phyloP scores from a whole-genome alignment of 306 rosid genomes.

The Senna tora region DNA sequence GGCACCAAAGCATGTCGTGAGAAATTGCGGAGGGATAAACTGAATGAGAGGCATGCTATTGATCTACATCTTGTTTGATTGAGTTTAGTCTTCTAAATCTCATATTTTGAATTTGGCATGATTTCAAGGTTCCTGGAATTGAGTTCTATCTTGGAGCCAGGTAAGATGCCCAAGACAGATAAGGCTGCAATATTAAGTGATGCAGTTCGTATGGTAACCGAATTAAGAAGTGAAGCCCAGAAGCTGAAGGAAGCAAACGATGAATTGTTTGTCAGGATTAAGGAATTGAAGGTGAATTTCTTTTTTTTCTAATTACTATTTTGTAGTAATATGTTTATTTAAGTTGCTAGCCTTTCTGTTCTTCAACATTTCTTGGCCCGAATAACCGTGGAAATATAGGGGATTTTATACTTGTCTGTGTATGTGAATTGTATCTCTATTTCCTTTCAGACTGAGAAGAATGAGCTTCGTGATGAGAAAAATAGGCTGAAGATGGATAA shows the following conservation, averaged over 20 bases:
- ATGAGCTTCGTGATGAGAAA: constrained; percentile 92
- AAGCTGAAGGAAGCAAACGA: constrained; percentile 65
- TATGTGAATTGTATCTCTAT: constrained; percentile 23
- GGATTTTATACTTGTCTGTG: not conserved
- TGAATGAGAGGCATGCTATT: constrained; percentile 82
- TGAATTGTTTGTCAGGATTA: constrained; percentile 63
- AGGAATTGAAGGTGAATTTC: constrained; percentile 72
- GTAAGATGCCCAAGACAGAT: constrained; percentile 77
- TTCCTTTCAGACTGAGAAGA: constrained; percentile 79
- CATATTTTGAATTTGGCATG: constrained; percentile 46
- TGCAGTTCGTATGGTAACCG: constrained; percentile 63
- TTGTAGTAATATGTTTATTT: not conserved
- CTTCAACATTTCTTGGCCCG: not conserved
- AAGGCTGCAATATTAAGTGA: constrained; percentile 77
- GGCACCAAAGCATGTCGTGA: constrained; percentile 89
- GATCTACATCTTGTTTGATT: constrained; percentile 39
- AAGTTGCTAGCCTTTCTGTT: not conserved
- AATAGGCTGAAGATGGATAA: constrained; percentile 82
- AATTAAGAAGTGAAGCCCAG: constrained; percentile 68
- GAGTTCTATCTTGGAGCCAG: constrained; percentile 82
- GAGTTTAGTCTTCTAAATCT: constrained; percentile 40
- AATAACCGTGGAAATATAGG: not conserved
- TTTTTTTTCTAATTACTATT: constrained; percentile 10
- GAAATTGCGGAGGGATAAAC: constrained; percentile 84
- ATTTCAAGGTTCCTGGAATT: constrained; percentile 79